These are phyloP conservation scores for Penicillium sp. DNA, from an alignment of 2,329 filamentous ascomycete genomes.

Conservation along the genomic window DNA sequence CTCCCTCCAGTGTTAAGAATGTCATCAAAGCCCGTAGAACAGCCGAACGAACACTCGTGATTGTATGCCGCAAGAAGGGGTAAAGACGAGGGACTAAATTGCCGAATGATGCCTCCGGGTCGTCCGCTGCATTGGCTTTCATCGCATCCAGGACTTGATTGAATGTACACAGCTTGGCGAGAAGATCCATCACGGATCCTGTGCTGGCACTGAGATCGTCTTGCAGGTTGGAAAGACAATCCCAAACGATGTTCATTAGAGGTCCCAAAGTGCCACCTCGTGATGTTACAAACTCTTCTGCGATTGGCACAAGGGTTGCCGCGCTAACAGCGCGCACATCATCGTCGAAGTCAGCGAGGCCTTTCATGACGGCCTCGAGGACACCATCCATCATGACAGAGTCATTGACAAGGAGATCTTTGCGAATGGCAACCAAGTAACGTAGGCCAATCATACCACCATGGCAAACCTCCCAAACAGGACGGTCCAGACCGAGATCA, in stretches of 20 bases:
- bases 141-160: constrained; percentile 89
- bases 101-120: constrained; percentile 86
- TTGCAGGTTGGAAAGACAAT: constrained; percentile 92
- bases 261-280: constrained; percentile 74
- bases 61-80: constrained; percentile 94
- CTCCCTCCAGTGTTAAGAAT: constrained; percentile 82
- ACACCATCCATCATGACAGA: constrained; percentile 88
- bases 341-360: constrained; percentile 85
- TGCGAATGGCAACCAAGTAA: constrained; percentile 92
- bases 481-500: constrained; percentile 69
- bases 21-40: constrained; percentile 91
- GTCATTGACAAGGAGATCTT: constrained; percentile 84
- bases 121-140: constrained; percentile 81
- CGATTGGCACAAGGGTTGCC: constrained; percentile 94
- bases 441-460: constrained; percentile 96
- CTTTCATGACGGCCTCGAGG: constrained; percentile 90
- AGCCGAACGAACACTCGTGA: constrained; percentile 89
- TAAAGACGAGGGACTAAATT: constrained; percentile 91
- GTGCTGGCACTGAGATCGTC: constrained; percentile 97
- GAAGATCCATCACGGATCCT: constrained; percentile 95
- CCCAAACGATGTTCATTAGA: constrained; percentile 94
- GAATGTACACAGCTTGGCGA: constrained; percentile 94
- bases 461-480: constrained; percentile 92
- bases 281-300: constrained; percentile 87
- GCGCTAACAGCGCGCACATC: constrained; percentile 96